phyloP scores from a whole-genome alignment of 805 yeast genomes.

The Blastobotrys chiropterorum region DNA sequence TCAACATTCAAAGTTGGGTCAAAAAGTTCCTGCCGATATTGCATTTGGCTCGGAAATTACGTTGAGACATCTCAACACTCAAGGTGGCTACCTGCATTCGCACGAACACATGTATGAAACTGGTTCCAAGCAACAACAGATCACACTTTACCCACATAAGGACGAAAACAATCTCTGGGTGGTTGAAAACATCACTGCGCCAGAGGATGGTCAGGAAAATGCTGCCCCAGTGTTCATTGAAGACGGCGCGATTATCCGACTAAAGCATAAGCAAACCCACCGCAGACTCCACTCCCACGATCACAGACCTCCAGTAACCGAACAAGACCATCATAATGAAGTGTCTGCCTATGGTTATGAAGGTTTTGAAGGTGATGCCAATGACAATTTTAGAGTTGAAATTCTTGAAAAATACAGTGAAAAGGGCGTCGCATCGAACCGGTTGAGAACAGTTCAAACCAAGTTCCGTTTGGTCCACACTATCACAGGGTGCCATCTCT shows the following conservation, averaged over 20 bases:
- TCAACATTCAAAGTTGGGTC: constrained; percentile 36
- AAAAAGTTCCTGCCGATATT: constrained; percentile 54
- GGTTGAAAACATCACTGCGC: constrained; percentile 41
- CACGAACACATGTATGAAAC: constrained; percentile 56
- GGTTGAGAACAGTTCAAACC: constrained; percentile 54
- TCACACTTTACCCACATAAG: constrained; percentile 59
- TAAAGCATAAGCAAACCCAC: constrained; percentile 67
- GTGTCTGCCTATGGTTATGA: constrained; percentile 67
- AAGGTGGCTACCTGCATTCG: constrained; percentile 79
- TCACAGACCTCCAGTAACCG: constrained; percentile 79
- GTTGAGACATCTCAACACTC: constrained; percentile 59
- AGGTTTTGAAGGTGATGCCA: constrained; percentile 56
- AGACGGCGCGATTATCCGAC: constrained; percentile 52
- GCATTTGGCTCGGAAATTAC: constrained; percentile 67
- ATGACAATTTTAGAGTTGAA: constrained; percentile 64
- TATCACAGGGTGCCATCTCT: constrained; percentile 60
- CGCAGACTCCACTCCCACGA: constrained; percentile 66
- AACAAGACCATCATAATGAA: constrained; percentile 84
- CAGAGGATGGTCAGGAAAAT: constrained; percentile 20
- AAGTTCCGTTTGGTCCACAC: constrained; percentile 63
- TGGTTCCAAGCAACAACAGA: constrained; percentile 73
- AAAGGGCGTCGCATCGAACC: constrained; percentile 33
- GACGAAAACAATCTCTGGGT: constrained; percentile 73
- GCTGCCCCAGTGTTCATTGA: constrained; percentile 41
- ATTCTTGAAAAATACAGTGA: constrained; percentile 36